Conservation (phyloP, 192 early-diverging fungal genomes). For the Umbelopsis sp. region DNA sequence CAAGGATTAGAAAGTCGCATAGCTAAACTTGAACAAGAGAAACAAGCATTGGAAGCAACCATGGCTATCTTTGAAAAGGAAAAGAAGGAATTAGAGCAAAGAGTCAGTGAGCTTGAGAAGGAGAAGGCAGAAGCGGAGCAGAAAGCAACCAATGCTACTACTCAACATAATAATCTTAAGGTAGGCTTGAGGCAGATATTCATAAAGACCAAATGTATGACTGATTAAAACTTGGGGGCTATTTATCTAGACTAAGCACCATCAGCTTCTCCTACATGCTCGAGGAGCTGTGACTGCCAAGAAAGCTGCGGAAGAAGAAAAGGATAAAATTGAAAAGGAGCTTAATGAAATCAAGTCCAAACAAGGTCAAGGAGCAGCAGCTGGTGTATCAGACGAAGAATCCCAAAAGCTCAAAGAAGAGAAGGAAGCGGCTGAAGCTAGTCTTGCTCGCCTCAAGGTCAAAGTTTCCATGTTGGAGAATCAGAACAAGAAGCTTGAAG, state of each 20-base stretch:
- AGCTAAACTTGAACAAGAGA: constrained; percentile 8
- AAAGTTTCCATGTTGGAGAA: constrained; percentile 7
- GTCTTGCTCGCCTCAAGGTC: background rate
- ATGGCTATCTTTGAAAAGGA: constrained; percentile 13
- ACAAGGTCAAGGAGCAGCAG: background rate
- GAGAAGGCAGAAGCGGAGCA: background rate
- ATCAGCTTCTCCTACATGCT: constrained; percentile 3
- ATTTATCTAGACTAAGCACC: constrained; percentile 4
- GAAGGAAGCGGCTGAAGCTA: constrained; percentile 5
- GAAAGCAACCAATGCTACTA: background rate
- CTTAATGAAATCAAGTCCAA: background rate
- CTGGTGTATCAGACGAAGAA: background rate
- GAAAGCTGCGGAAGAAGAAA: constrained; percentile 12
- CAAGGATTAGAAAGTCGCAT: background rate
- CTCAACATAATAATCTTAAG: constrained; percentile 15
- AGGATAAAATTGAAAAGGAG: constrained; percentile 8
- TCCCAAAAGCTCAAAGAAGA: constrained; percentile 13
- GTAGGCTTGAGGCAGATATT: background rate
- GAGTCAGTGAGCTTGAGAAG: background rate
- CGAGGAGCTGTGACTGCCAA: constrained; percentile 3
- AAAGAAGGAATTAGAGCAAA: constrained; percentile 9
- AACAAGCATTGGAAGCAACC: background rate
- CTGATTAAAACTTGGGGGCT: background rate
- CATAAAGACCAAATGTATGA: background rate
- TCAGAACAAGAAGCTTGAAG: constrained; percentile 10